Percentiles rank a stretch among this genome's conserved stretches.
phyloP scores from a whole-genome alignment of 1,284 basidiomycete species.

The Puccinia horiana region DNA sequence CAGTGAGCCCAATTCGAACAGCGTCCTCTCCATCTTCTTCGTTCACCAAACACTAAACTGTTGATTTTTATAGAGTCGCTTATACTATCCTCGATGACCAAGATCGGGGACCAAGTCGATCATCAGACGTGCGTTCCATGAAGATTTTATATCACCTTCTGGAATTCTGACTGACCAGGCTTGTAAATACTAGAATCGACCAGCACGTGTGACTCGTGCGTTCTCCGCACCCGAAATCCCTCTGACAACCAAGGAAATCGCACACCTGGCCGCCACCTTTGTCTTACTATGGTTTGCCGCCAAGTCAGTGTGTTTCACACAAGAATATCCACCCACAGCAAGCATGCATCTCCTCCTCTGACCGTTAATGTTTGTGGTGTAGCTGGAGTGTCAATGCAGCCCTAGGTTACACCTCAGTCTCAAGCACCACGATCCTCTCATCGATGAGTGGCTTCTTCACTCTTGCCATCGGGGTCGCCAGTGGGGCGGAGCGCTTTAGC shows the following conservation, averaged over 20 bases:
- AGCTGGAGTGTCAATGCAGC: constrained; percentile 77
- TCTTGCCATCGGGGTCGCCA: constrained; percentile 77
- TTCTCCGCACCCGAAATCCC: constrained; percentile 16
- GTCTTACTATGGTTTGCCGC: constrained; percentile 80
- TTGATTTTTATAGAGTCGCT: neutral
- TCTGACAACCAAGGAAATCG: constrained; percentile 26
- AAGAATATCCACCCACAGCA: neutral
- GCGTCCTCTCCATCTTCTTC: neutral
- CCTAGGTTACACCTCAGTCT: constrained; percentile 81
- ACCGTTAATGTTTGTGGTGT: neutral
- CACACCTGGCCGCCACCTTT: constrained; percentile 28
- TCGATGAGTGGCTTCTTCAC: constrained; percentile 93
- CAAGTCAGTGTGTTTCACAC: constrained; percentile 62
- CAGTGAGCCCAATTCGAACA: neutral
- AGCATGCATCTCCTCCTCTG: neutral
- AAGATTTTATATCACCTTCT: neutral
- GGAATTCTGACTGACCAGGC: neutral
- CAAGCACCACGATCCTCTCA: constrained; percentile 83
- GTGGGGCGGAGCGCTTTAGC: constrained; percentile 78
- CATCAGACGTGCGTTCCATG: neutral
- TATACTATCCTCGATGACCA: constrained; percentile 1
- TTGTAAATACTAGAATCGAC: constrained; percentile 42
- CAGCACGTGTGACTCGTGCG: constrained; percentile 32
- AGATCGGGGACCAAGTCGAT: neutral
- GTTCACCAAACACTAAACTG: neutral